Evolutionary conservation across 345 rosid genomes (phyloP), one percentile per base, ranked within the genome.

Genomic region (Gossypium thurberi): DNA sequence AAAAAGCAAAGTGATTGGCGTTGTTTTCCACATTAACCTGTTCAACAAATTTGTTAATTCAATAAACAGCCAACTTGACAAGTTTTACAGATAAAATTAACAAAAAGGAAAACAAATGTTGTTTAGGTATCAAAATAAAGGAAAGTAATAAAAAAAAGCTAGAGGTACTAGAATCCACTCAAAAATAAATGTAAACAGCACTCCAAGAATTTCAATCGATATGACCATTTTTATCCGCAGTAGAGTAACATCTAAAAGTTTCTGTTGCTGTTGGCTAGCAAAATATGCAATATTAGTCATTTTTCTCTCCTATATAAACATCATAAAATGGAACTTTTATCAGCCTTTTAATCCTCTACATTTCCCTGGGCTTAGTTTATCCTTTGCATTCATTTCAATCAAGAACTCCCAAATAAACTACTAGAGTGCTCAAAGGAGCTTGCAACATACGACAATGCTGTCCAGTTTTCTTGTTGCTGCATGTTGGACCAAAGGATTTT

Each of bases 11-110:
- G 97, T 92, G 78, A 95, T 85, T 10, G 99, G 99, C 0, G 99
- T 91, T 13, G 98, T 95, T 85, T 86, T 92, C 99, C 98, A 95
- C 98, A 92, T 95, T 76, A 95, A 88, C 84, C 99, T 95, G 85
- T 76, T 66, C 60, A 70, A 73, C 23, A 61, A 77, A 69, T 70
- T 67, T 63, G 14, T 17, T 63, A 55, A 14, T 21, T 56, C 65
- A 37, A 15, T 52, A 63, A 74, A 68, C 11, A 42, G 25, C 28
- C 14, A 57, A 21, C 63, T 37, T 8, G 12, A 75, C 40, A 47
- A 47, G 37, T 66, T 75, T 3, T 21, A 42, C 28, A 28, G 18
- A 70, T 10, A 5, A 47, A 23, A 48, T 10, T 18, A 77, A 55
- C 28, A 70, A 4, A 3, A 46, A 64, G 25, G 48, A 37, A 17